phyloP scores from a whole-genome alignment of 2,329 filamentous ascomycete species.

The Monilinia aucupariae region DNA sequence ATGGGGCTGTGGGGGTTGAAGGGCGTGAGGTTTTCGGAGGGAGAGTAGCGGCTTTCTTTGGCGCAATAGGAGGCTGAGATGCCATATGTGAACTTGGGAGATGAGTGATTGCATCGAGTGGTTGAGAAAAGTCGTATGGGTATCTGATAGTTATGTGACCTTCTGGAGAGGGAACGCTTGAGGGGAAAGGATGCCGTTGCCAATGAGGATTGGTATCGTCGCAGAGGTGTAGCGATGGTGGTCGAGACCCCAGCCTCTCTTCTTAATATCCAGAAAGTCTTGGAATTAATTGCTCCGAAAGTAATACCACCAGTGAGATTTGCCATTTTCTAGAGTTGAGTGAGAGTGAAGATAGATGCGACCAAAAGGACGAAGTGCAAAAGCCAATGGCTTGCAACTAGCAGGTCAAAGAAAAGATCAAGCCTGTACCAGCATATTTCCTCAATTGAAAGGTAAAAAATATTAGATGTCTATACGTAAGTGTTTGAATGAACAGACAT shows the following conservation, averaged over 20 bases:
- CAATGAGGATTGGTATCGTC: conserved; percentile 10
- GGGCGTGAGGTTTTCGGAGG: conserved; percentile 63
- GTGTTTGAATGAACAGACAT: background rate
- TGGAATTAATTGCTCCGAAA: conserved; percentile 20
- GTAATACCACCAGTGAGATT: conserved; percentile 22
- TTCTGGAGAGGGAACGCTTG: background rate
- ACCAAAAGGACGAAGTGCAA: conserved; percentile 19
- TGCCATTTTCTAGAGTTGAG: conserved; percentile 24
- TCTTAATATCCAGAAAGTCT: conserved; percentile 1
- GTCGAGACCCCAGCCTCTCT: background rate
- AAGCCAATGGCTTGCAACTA: conserved; percentile 19
- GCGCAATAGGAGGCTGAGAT: conserved; percentile 70
- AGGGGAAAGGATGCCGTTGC: background rate
- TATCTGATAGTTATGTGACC: conserved; percentile 1
- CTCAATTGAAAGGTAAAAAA: background rate
- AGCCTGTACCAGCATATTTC: conserved; percentile 4
- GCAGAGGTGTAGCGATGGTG: background rate
- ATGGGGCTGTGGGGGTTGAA: conserved; percentile 61
- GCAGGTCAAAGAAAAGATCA: conserved; percentile 14
- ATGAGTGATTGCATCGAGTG: conserved; percentile 21
- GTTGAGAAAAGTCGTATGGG: conserved; percentile 23
- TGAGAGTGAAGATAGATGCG: background rate
- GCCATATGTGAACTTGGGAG: conserved; percentile 53
- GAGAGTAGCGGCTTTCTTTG: conserved; percentile 64
- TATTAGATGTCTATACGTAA: background rate